Conservation (phyloP, 1,284 basidiomycete species). For the Ustilago lituana region DNA sequence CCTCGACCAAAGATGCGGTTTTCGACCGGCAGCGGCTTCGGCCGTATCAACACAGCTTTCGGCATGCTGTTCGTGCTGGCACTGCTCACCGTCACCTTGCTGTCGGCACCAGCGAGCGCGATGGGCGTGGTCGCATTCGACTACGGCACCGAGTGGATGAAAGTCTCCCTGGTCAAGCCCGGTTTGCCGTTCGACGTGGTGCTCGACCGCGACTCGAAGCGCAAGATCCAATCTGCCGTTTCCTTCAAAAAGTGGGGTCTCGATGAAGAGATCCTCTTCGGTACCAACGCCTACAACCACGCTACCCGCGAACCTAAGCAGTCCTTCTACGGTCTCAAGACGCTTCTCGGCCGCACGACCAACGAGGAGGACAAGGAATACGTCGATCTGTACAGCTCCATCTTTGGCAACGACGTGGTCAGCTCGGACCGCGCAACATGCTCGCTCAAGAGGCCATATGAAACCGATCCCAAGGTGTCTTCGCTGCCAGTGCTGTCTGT, state of each 20-base stretch:
- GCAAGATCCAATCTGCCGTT: conserved; percentile 87
- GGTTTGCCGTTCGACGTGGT: conserved; percentile 95
- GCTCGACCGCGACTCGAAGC: conserved; percentile 93
- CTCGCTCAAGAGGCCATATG: conserved; percentile 45
- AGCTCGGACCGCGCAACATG: conserved; percentile 50
- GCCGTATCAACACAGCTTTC: conserved; percentile 13
- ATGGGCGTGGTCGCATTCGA: conserved; percentile 66
- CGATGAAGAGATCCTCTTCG: conserved; percentile 80
- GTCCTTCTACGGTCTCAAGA: conserved; percentile 86
- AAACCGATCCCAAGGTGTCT: conserved; percentile 35
- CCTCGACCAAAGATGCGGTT: conserved; percentile 14
- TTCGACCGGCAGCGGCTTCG: conserved; percentile 9
- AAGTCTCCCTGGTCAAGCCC: conserved; percentile 94
- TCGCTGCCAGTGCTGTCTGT: conserved; percentile 68
- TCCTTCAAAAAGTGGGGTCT: conserved; percentile 61
- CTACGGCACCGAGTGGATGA: conserved; percentile 70
- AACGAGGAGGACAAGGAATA: conserved; percentile 34
- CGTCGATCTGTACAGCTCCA: conserved; percentile 34
- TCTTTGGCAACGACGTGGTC: conserved; percentile 56
- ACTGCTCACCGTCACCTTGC: conserved; percentile 23
- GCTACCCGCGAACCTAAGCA: conserved; percentile 89
- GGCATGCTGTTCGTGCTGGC: conserved; percentile 31
- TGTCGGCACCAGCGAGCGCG: conserved; percentile 29
- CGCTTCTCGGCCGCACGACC: conserved; percentile 75
- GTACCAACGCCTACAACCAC: conserved; percentile 83